These are phyloP conservation scores for Thalassiosira hispida DNA, from an alignment of 352 stramenopile species.

Conservation along the genomic window DNA sequence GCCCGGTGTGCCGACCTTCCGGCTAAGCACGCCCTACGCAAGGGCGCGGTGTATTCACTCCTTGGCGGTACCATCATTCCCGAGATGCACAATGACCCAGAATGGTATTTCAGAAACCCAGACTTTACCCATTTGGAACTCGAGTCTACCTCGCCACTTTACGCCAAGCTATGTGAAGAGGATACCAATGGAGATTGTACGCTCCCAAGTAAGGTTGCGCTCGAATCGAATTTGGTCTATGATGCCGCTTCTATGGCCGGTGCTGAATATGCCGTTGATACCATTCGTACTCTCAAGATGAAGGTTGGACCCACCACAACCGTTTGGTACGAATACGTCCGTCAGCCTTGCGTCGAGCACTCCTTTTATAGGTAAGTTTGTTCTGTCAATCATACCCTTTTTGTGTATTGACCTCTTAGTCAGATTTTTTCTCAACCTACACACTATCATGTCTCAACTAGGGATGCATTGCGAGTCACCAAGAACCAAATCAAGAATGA, in stretches of 20 bases:
- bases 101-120: background rate
- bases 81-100: slow-evolving; percentile 6
- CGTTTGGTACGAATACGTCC: slow-evolving; percentile 73
- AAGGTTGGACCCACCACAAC: slow-evolving; percentile 1
- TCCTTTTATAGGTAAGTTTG: slow-evolving; percentile 34
- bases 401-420: no score
- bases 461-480: background rate
- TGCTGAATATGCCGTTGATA: slow-evolving; percentile 63
- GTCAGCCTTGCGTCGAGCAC: slow-evolving; percentile 55
- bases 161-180: slow-evolving; percentile 35
- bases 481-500: background rate
- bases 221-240: slow-evolving; percentile 56
- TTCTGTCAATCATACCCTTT: background rate
- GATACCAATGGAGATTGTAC: slow-evolving; percentile 30
- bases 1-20: slow-evolving; percentile 57
- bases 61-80: slow-evolving; percentile 32
- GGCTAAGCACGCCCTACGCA: slow-evolving; percentile 35
- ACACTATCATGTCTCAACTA: background rate
- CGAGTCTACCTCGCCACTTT: slow-evolving; percentile 35
- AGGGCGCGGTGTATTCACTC: slow-evolving; percentile 52
- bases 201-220: slow-evolving; percentile 39
- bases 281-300: slow-evolving; percentile 55
- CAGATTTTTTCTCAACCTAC: background rate
- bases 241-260: slow-evolving; percentile 10
- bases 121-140: slow-evolving; percentile 12